Evolutionary conservation across 2,329 filamentous ascomycete species (phyloP).

Genomic region (Colletotrichum neosansevieriae): DNA sequence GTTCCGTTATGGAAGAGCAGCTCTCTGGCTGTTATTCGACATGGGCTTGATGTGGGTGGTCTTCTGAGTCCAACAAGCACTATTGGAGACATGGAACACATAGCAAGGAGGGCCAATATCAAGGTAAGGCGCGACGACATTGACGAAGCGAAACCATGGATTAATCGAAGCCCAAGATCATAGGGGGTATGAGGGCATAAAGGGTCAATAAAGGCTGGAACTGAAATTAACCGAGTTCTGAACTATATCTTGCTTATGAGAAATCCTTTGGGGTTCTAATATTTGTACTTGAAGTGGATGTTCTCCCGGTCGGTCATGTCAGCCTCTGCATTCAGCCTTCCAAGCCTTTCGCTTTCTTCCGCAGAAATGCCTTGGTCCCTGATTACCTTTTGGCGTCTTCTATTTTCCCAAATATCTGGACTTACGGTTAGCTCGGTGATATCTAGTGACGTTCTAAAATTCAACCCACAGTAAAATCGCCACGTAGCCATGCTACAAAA

Average conservation of each 20-base stretch:
- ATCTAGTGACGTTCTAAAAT: too few relatives aligned
- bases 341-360: slow-evolving; percentile 44
- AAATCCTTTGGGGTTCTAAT: background rate
- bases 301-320: slow-evolving; percentile 46
- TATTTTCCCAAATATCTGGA: slow-evolving; percentile 5
- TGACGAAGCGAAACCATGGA: too few relatives aligned
- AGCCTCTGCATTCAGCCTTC: slow-evolving; percentile 45
- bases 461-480: slow-evolving; percentile 45
- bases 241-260: too few relatives aligned
- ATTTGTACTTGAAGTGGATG: slow-evolving; percentile 44
- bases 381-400: background rate
- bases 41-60: slow-evolving; percentile 16
- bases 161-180: too few relatives aligned
- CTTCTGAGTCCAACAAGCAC: background rate
- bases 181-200: too few relatives aligned
- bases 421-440: background rate
- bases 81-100: slow-evolving; percentile 37
- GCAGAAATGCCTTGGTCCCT: background rate
- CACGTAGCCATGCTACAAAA: slow-evolving; percentile 44
- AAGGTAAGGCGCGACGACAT: background rate
- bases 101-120: slow-evolving; percentile 4
- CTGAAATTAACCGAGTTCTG: too few relatives aligned
- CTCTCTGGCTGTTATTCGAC: slow-evolving; percentile 18
- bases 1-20: slow-evolving; percentile 31
- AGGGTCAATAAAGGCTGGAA: too few relatives aligned